Percentiles rank a stretch among this genome's conserved stretches.
phyloP scores from a whole-genome alignment of 495 filamentous ascomycete genomes.

The Talaromyces trachyspermus region DNA sequence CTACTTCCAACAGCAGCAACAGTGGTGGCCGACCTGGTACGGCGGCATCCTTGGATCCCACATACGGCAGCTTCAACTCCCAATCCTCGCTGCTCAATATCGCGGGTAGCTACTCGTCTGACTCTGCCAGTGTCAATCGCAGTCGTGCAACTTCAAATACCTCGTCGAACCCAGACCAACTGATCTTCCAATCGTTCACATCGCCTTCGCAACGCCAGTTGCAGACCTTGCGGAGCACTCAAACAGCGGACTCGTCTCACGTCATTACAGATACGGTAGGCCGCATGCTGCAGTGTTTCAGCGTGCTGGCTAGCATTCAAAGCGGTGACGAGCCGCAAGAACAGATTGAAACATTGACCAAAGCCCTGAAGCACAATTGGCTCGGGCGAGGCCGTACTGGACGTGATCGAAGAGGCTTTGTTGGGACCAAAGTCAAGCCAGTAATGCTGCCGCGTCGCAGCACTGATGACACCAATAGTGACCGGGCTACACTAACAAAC shows the following conservation, averaged over 20 bases:
- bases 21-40: constrained; percentile 55
- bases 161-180: constrained; percentile 48
- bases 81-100: constrained; percentile 62
- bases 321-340: constrained; percentile 64
- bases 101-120: constrained; percentile 42
- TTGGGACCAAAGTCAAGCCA: constrained; percentile 54
- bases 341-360: constrained; percentile 74
- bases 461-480: constrained; percentile 1
- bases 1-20: constrained; percentile 40
- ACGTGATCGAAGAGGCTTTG: constrained; percentile 80
- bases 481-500: not conserved
- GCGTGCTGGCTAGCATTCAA: constrained; percentile 73
- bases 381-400: constrained; percentile 84
- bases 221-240: constrained; percentile 28
- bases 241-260: constrained; percentile 59
- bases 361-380: constrained; percentile 93
- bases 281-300: constrained; percentile 93
- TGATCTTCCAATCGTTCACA: constrained; percentile 46
- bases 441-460: constrained; percentile 22
- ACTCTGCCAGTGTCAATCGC: constrained; percentile 40
- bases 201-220: constrained; percentile 41
- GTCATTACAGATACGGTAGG: constrained; percentile 86
- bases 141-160: constrained; percentile 82
- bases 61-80: constrained; percentile 63
- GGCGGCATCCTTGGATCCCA: constrained; percentile 64